These are phyloP conservation scores for Rutstroemia sp. DNA, from an alignment of 2,329 filamentous ascomycete species.

Conservation along the genomic window DNA sequence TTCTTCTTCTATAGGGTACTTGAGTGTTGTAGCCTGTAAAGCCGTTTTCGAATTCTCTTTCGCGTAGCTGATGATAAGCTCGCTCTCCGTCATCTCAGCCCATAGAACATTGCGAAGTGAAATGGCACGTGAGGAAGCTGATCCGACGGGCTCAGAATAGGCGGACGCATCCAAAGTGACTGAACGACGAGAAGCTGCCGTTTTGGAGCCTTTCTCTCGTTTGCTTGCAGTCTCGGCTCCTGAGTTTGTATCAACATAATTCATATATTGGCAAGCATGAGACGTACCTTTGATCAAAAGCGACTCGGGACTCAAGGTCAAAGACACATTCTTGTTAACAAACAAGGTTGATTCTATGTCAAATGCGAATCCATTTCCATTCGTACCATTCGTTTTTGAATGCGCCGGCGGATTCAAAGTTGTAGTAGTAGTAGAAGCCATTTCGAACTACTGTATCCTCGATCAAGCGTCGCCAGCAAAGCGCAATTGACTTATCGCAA, in stretches of 20 bases:
- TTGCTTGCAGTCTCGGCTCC: neutral
- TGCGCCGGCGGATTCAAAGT: neutral
- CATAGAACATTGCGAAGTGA: slow-evolving; percentile 9
- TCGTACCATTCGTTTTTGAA: neutral
- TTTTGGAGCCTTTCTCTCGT: neutral
- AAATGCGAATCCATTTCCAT: neutral
- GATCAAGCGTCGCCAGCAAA: neutral
- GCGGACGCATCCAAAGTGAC: slow-evolving; percentile 2
- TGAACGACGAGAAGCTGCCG: slow-evolving; percentile 4
- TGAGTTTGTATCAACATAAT: neutral
- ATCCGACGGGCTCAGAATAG: slow-evolving; percentile 4
- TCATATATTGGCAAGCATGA: neutral
- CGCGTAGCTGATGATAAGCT: slow-evolving; percentile 8
- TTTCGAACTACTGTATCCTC: neutral
- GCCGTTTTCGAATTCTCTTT: slow-evolving; percentile 1
- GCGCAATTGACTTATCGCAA: neutral
- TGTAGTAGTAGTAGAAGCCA: neutral
- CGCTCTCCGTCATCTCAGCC: slow-evolving; percentile 2
- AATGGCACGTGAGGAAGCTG: slow-evolving; percentile 2
- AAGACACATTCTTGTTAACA: slow-evolving; percentile 1
- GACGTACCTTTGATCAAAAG: slow-evolving; percentile 2
- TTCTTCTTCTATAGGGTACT: slow-evolving; percentile 35
- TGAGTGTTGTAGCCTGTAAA: slow-evolving; percentile 23
- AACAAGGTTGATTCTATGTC: slow-evolving; percentile 2
- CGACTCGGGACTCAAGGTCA: slow-evolving; percentile 1